Conservation (phyloP, 2,329 filamentous ascomycete species). For the Alternaria atra region DNA sequence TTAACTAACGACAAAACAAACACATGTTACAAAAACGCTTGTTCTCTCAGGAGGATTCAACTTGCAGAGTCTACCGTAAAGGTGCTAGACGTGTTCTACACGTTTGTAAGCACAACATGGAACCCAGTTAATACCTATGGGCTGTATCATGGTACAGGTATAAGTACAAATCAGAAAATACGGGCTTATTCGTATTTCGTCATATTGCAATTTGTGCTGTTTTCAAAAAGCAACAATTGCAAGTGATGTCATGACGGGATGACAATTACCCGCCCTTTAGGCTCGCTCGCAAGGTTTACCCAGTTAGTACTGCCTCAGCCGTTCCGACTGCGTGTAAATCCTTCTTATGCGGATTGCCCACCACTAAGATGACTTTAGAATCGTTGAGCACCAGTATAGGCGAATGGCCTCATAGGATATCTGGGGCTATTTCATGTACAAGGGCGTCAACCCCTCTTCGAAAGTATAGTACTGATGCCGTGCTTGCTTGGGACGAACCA, state of each 20-base stretch:
- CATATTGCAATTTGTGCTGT: neutral
- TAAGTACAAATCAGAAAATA: neutral
- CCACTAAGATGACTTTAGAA: neutral
- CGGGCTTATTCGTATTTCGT: neutral
- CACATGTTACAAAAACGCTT: neutral
- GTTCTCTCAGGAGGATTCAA: neutral
- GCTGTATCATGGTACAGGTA: no score
- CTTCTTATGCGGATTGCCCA: neutral
- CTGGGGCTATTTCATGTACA: neutral
- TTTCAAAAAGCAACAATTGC: neutral
- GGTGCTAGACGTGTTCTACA: no score
- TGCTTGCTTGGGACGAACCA: neutral
- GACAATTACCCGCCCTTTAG: neutral
- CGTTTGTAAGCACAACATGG: no score
- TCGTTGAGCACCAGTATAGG: neutral
- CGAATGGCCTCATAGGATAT: neutral
- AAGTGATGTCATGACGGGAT: neutral
- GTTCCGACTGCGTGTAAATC: neutral
- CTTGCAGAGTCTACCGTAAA: no score
- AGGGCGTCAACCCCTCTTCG: neutral
- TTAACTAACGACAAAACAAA: neutral
- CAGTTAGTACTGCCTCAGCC: neutral
- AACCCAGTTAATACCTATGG: no score
- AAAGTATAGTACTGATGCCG: neutral
- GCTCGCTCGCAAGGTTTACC: conserved; percentile 8